A percentile compares a stretch with the other conserved stretches of the same genome.
These are phyloP conservation scores for Phytophthora pseudosyringae DNA, from an alignment of 352 stramenopile genomes.

Conservation along the genomic window DNA sequence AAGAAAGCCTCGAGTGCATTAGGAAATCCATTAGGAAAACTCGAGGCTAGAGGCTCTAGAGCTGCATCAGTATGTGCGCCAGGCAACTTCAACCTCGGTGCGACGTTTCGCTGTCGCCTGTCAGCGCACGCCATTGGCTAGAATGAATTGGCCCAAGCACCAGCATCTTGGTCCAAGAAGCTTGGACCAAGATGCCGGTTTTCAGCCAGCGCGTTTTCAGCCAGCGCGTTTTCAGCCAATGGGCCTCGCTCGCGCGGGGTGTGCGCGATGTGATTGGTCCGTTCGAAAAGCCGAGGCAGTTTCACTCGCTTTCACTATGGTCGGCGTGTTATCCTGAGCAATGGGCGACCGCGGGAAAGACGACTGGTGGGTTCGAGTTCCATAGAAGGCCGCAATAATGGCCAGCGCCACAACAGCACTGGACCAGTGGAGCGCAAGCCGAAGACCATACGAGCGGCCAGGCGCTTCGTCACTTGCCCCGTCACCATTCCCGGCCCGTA, in stretches of 20 bases:
- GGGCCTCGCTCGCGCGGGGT: neutral
- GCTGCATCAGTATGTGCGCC: conserved; percentile 15
- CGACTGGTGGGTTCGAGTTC: conserved; percentile 14
- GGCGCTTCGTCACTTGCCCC: conserved; percentile 4
- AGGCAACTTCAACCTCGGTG: conserved; percentile 17
- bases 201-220: too few relatives aligned
- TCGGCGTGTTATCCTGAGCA: conserved; percentile 13
- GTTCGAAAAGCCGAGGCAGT: conserved; percentile 1
- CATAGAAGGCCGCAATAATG: conserved; percentile 29
- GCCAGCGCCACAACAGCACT: conserved; percentile 22
- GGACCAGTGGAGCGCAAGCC: conserved; percentile 20
- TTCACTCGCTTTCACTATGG: conserved; percentile 16
- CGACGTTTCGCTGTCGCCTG: conserved; percentile 17
- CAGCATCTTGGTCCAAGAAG: conserved; percentile 4
- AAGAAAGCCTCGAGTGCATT: too few relatives aligned
- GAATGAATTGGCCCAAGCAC: conserved; percentile 7
- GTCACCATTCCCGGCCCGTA: conserved; percentile 21
- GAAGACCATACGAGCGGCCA: conserved; percentile 20
- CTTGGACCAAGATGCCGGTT: too few relatives aligned
- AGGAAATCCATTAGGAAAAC: neutral
- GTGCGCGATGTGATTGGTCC: neutral
- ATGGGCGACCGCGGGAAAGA: conserved; percentile 18
- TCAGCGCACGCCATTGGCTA: neutral
- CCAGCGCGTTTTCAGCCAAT: neutral
- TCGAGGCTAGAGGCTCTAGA: neutral